Evolutionary conservation across 345 rosid genomes (phyloP).

Genomic region (Pistacia integerrima): DNA sequence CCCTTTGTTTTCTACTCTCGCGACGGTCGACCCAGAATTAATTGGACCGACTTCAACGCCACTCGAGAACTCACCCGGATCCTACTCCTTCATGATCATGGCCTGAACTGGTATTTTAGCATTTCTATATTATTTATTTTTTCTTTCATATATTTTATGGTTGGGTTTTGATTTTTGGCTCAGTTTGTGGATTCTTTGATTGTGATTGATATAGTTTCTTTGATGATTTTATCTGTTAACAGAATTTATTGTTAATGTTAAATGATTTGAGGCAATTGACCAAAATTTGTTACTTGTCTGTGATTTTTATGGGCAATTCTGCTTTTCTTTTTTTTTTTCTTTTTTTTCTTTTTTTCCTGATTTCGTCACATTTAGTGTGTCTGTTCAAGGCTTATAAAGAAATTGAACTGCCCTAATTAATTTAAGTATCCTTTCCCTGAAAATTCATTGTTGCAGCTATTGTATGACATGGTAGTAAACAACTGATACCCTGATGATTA

Average conservation of each 20-base stretch:
- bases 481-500: not conserved
- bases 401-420: not conserved
- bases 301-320: too few relatives aligned
- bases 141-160: not conserved
- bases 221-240: not conserved
- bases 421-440: not conserved
- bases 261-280: too few relatives aligned
- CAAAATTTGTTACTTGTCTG: too few relatives aligned
- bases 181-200: not conserved
- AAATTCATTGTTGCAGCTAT: not conserved
- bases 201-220: not conserved
- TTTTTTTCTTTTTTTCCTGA: not conserved
- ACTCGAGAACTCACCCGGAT: slow-evolving; percentile 84
- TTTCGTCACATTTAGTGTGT: not conserved
- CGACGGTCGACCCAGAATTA: slow-evolving; percentile 65
- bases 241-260: not conserved
- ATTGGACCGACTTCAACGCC: slow-evolving; percentile 91
- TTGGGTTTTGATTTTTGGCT: not conserved
- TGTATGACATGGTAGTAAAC: not conserved
- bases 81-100: slow-evolving; percentile 77
- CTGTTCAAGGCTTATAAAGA: not conserved
- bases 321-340: not conserved
- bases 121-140: not conserved
- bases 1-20: slow-evolving; percentile 66
- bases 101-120: slow-evolving; percentile 50